Base-by-base conservation (phyloP, 306 rosid species). In the Cicer arietinum region DNA sequence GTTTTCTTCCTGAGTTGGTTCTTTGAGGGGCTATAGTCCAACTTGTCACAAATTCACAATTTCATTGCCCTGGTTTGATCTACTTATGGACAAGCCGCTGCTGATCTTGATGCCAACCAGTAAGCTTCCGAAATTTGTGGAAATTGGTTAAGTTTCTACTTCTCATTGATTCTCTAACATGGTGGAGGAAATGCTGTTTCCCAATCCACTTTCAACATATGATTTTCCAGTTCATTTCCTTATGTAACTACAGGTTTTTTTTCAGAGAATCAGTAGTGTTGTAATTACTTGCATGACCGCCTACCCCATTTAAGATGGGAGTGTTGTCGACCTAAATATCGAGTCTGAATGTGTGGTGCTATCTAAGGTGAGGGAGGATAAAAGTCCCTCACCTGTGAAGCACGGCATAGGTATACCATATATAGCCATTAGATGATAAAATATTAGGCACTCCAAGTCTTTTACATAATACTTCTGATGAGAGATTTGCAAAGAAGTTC, bases 311-410 rank as follows among this genome's bases (percentile, higher is more conserved):
- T 16, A 10, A 11, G 61, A 76, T 37, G 77, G 58, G 52, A 17
- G 18, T 59, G 50, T 77, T 74, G 84, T 85, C 83, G 71, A 72
- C 77, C 86, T 81, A 73, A 83, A 76, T 71, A 37, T 59, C 14
- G 76, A 42, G 77, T 39, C 57, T 51, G 42, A 50, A 64, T 20
- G 25, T 53, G 30, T 10, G 64, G 16, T 22, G 64, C 41, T 58
- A 57, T 57, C 4, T 22, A 22, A 14, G 7, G n/a, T 57, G 63
- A 57, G 63, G 40, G 40, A 9, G 40, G 63, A 22, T 8, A 56
- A 10, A 53, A 56, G 7, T 56, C 62, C 35, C 35, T 54, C 12
- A 54, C 61, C 6, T 20, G n/a, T 9, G 35, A 54, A 7, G 8
- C 35, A 25, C 35, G 35, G 35, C 35, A 25, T 25, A 25, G 4